A percentile compares a stretch with the other conserved stretches of the same genome.
Conservation (phyloP, 345 rosid species). For the Populus pruinosa region DNA sequence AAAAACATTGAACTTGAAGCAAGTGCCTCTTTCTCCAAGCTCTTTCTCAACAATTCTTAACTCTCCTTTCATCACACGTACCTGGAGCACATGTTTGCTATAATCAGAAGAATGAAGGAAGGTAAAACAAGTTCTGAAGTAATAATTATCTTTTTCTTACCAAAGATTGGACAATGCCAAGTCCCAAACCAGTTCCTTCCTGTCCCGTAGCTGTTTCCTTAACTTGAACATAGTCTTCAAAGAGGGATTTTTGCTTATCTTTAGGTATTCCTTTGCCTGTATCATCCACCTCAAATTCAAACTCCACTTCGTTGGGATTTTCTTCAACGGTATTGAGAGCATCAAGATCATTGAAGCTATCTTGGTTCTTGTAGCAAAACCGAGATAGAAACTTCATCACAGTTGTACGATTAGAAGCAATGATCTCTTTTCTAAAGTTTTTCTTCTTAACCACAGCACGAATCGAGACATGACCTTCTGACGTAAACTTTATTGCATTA, state of each 20-base stretch:
- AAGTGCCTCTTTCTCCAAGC: conserved; percentile 31
- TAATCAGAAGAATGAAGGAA: background rate
- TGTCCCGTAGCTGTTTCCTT: conserved; percentile 33
- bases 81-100: conserved; percentile 3
- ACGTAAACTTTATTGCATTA: conserved; percentile 36
- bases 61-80: conserved; percentile 36
- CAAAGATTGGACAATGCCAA: conserved; percentile 39
- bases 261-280: conserved; percentile 37
- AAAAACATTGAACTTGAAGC: conserved; percentile 41
- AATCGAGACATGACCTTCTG: conserved; percentile 32
- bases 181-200: conserved; percentile 38
- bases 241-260: conserved; percentile 33
- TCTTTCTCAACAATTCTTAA: conserved; percentile 35
- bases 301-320: conserved; percentile 21
- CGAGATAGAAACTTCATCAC: conserved; percentile 19
- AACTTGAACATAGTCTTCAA: conserved; percentile 41
- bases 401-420: conserved; percentile 21
- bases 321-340: conserved; percentile 23
- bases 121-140: no score
- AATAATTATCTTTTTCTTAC: conserved; percentile 6
- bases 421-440: conserved; percentile 26
- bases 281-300: conserved; percentile 41
- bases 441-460: conserved; percentile 23
- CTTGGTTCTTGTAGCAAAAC: conserved; percentile 15
- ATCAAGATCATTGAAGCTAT: conserved; percentile 17